Percentiles rank a stretch among this genome's conserved stretches.
These are phyloP conservation scores for Hirschfeldia incana DNA, from an alignment of 345 rosid species.

Conservation along the genomic window DNA sequence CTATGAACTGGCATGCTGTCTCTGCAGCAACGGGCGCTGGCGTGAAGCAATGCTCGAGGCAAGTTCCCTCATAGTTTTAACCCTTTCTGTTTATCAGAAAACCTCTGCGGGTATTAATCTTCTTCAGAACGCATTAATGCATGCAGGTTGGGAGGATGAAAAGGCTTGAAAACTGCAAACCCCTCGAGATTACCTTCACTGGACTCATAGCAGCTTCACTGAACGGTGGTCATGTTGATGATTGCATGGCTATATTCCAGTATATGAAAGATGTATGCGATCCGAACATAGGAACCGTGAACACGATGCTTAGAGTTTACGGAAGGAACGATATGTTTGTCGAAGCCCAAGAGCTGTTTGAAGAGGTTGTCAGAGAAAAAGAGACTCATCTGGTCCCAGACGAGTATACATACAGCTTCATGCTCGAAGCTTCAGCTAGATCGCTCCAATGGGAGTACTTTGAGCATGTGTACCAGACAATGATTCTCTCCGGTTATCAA, in stretches of 20 bases:
- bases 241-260: conserved; percentile 68
- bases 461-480: conserved; percentile 77
- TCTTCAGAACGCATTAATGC: background rate
- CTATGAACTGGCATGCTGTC: conserved; percentile 89
- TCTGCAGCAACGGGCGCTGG: conserved; percentile 81
- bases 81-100: conserved; percentile 1
- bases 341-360: conserved; percentile 77
- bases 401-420: conserved; percentile 66
- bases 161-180: conserved; percentile 58
- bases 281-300: conserved; percentile 87
- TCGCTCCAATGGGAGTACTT: conserved; percentile 93
- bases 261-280: conserved; percentile 65
- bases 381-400: conserved; percentile 50
- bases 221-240: conserved; percentile 77
- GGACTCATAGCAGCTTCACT: conserved; percentile 71
- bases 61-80: conserved; percentile 13
- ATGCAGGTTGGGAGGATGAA: conserved; percentile 72
- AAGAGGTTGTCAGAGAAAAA: conserved; percentile 47
- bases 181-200: conserved; percentile 79
- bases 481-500: conserved; percentile 68
- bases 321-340: conserved; percentile 79
- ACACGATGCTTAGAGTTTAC: conserved; percentile 79
- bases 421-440: conserved; percentile 86
- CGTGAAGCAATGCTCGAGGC: conserved; percentile 81
- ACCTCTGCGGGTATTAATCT: background rate